Evolutionary conservation across 306 rosid genomes (phyloP).

Genomic region (Glycyrrhiza uralensis): DNA sequence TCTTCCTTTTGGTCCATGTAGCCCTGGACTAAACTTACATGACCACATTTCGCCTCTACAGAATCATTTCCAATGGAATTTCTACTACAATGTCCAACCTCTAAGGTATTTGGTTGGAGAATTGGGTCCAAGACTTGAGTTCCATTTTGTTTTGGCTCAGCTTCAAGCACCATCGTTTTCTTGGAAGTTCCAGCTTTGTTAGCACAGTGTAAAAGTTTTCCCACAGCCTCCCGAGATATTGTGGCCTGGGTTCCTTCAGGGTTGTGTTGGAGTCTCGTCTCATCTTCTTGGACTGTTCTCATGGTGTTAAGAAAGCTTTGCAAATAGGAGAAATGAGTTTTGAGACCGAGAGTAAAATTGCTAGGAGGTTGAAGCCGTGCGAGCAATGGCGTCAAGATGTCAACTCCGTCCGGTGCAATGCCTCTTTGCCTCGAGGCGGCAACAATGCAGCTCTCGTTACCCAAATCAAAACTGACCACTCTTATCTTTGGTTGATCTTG

Average conservation of each 20-base stretch:
- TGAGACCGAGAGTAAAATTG: too few relatives aligned
- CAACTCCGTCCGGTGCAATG: too few relatives aligned
- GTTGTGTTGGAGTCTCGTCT: conserved; percentile 5
- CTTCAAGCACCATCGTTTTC: conserved; percentile 42
- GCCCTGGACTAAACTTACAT: conserved; percentile 29
- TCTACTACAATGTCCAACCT: conserved; percentile 38
- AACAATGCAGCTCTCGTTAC: too few relatives aligned
- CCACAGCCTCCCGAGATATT: conserved; percentile 35
- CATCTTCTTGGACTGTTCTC: too few relatives aligned
- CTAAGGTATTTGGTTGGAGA: conserved; percentile 31
- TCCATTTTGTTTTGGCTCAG: conserved; percentile 34
- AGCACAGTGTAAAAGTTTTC: conserved; percentile 31
- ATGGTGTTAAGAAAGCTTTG: too few relatives aligned
- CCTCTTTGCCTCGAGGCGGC: too few relatives aligned
- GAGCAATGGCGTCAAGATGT: too few relatives aligned
- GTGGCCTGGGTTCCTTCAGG: conserved; percentile 33
- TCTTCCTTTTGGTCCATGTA: conserved; percentile 46
- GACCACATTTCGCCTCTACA: conserved; percentile 33
- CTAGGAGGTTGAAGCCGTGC: too few relatives aligned
- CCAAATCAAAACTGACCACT: too few relatives aligned
- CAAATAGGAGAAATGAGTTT: too few relatives aligned
- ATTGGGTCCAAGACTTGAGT: conserved; percentile 32
- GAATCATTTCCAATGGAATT: conserved; percentile 34
- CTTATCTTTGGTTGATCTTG: too few relatives aligned
- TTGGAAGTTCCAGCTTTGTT: conserved; percentile 29